phyloP scores from a whole-genome alignment of 2,329 filamentous ascomycete genomes.

The Claviceps pusilla region DNA sequence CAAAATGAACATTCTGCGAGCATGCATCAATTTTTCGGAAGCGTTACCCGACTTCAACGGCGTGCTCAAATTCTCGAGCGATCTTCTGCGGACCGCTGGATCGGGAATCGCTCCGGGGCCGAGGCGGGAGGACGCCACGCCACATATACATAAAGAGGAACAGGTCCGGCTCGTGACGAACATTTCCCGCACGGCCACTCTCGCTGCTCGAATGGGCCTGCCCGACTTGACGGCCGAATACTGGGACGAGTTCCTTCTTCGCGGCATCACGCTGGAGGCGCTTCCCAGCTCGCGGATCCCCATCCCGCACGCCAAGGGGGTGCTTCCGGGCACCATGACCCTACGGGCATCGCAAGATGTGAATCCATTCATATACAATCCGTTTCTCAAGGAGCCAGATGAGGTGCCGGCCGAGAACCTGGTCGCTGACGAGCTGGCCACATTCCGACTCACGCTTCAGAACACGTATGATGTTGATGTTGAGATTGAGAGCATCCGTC shows the following conservation, averaged over 20 bases:
- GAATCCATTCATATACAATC: conserved; percentile 91
- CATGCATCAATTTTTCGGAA: conserved; percentile 89
- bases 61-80: conserved; percentile 74
- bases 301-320: conserved; percentile 46
- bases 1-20: conserved; percentile 74
- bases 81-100: conserved; percentile 69
- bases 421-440: conserved; percentile 62
- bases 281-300: conserved; percentile 44
- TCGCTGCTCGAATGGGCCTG: conserved; percentile 63
- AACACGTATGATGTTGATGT: conserved; percentile 91
- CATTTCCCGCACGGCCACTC: conserved; percentile 65
- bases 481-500: conserved; percentile 65
- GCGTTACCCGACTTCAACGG: conserved; percentile 83
- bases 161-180: conserved; percentile 74
- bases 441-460: conserved; percentile 71
- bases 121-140: conserved; percentile 52
- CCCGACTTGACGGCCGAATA: conserved; percentile 63
- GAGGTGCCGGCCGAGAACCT: conserved; percentile 51
- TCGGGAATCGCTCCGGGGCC: conserved; percentile 62
- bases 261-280: conserved; percentile 57
- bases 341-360: conserved; percentile 42
- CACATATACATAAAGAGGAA: conserved; percentile 63
- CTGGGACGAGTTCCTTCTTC: conserved; percentile 91
- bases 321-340: conserved; percentile 34
- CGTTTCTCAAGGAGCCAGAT: conserved; percentile 58